Base-by-base conservation (phyloP, 495 filamentous ascomycete species). In the Podospora comata region DNA sequence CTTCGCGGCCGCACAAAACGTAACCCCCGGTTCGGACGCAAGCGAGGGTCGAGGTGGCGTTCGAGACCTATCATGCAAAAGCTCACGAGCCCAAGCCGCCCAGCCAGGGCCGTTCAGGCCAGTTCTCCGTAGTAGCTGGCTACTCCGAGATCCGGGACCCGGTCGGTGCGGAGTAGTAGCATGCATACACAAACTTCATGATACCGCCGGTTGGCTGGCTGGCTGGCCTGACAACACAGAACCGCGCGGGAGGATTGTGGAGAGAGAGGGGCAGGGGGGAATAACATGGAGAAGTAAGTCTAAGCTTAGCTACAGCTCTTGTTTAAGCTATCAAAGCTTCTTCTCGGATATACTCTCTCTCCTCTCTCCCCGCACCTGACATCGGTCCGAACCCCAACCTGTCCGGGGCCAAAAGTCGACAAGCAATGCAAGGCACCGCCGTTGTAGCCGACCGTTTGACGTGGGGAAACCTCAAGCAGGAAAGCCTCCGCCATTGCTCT, bases 341-440 rank as follows among this genome's bases (percentile, higher is more conserved):
- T 32, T 32, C 30, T 32, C 54, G 15, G 5, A 56, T 4, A 18
- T 4, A 26, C 15, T 19, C 55, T 58, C 55, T 58, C 55, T 11
- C 55, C 15, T 19, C 55, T 58, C 55, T 58, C 55, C 23, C 55
- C 55, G 55, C 55, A 56, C 56, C 16, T 32, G 44, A 55, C n/a
- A 65, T 68, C 67, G 67, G 67, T 54, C 67, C 67, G 62, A 68
- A 61, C 32, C 56, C 62, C 57, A 65, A 44, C 64, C 53, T 48
- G 18, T 48, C 59, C 23, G 26, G 34, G 16, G 7, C 30, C 23
- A 23, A 23, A 23, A 63, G 34, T 39, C 34, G 34, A 39, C 39
- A 16, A 48, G 39, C 23, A 23, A 13, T 26, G n/a, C 55, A 58
- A 58, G 55, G 55, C 55, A 58, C 55, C n/a, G n/a, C 23, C 55